Percentiles rank a stretch among this genome's conserved stretches.
phyloP scores from a whole-genome alignment of 306 rosid genomes.

The Betula pendula region DNA sequence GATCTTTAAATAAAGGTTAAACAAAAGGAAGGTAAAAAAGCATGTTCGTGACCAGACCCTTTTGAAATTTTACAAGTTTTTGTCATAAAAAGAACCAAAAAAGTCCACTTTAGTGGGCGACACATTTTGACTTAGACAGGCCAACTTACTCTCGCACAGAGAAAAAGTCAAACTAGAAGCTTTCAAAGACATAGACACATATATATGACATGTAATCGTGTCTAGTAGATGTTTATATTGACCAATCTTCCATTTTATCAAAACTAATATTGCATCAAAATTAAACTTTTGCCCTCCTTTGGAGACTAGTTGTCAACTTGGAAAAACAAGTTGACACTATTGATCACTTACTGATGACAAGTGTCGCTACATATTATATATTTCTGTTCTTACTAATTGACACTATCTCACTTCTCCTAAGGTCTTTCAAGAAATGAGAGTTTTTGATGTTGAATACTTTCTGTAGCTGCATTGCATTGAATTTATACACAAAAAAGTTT shows the following conservation, averaged over 20 bases:
- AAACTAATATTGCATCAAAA: neutral
- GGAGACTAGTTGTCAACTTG: neutral
- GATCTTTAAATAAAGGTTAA: neutral
- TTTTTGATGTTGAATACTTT: too few relatives aligned
- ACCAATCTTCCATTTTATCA: neutral
- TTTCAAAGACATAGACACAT: constrained; percentile 13
- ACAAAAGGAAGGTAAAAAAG: constrained; percentile 36
- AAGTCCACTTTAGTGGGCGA: constrained; percentile 55
- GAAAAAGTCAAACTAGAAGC: constrained; percentile 26
- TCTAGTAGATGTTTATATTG: too few relatives aligned
- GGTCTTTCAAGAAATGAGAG: too few relatives aligned
- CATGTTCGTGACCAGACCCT: constrained; percentile 36
- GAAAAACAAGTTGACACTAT: neutral
- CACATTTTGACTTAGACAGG: constrained; percentile 40
- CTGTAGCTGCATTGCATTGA: too few relatives aligned
- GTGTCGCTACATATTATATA: neutral
- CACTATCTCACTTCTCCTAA: neutral
- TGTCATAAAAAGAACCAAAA: constrained; percentile 2
- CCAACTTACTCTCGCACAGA: constrained; percentile 9
- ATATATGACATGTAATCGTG: too few relatives aligned
- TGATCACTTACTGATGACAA: neutral
- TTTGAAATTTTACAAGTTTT: constrained; percentile 26
- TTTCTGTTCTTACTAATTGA: constrained; percentile 4
- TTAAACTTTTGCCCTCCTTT: neutral
- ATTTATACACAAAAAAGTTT: too few relatives aligned